A percentile compares a stretch with the other conserved stretches of the same genome.
Evolutionary conservation across 768 basidiomycete genomes (phyloP).

Genomic region (Boletellus sp.): DNA sequence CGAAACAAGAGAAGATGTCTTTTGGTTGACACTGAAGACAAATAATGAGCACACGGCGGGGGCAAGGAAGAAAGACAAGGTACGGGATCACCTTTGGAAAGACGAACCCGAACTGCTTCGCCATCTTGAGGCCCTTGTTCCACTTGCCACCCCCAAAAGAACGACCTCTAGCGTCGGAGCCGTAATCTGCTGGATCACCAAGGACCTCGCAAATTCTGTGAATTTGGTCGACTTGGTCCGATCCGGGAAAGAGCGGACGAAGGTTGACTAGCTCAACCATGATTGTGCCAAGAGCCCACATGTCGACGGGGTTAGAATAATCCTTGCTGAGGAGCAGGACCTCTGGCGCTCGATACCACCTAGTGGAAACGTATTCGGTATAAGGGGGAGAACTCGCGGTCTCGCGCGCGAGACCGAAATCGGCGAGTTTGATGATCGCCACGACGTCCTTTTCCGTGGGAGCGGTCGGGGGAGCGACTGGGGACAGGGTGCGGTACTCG

Average conservation of each 20-base stretch:
- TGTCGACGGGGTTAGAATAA: constrained; percentile 96
- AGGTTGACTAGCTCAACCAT: constrained; percentile 96
- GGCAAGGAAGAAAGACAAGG: not conserved
- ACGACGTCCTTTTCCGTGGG: constrained; percentile 90
- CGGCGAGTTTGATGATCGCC: constrained; percentile 95
- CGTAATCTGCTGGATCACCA: constrained; percentile 89
- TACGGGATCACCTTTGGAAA: constrained; percentile 72
- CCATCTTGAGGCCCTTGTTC: constrained; percentile 83
- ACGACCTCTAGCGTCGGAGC: constrained; percentile 64
- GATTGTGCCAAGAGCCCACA: constrained; percentile 99
- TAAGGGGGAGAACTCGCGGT: constrained; percentile 87
- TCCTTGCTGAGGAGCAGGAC: constrained; percentile 87
- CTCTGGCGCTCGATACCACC: constrained; percentile 99
- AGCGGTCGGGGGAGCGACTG: constrained; percentile 56
- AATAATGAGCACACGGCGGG: constrained; percentile 1
- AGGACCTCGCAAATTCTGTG: constrained; percentile 87
- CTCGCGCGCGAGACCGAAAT: constrained; percentile 95
- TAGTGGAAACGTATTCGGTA: constrained; percentile 98
- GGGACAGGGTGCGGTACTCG: constrained; percentile 83
- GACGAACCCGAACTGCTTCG: constrained; percentile 75
- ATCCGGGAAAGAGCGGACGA: constrained; percentile 92
- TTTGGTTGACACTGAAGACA: constrained; percentile 55
- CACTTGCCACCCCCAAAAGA: constrained; percentile 84
- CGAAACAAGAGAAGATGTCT: constrained; percentile 72
- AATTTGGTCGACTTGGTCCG: constrained; percentile 90